phyloP scores from a whole-genome alignment of 768 basidiomycete species.

The Trametes cinnabarina region DNA sequence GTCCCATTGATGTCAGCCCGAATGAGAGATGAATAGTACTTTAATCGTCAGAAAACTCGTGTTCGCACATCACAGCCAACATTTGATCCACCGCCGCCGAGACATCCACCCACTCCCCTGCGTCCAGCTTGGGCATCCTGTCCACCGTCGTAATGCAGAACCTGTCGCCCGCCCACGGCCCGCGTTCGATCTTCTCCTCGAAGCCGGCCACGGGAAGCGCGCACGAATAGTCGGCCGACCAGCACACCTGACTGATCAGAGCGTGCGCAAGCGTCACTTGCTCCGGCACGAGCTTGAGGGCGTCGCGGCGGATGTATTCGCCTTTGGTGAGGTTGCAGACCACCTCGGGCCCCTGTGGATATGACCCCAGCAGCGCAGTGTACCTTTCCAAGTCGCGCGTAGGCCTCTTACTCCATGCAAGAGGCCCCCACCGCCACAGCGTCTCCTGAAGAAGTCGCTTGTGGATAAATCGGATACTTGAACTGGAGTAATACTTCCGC shows the following conservation, averaged over 20 bases:
- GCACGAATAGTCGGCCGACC: background rate
- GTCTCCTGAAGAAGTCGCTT: too few species aligned
- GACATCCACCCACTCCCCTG: background rate
- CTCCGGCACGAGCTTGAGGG: background rate
- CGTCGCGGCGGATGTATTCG: background rate
- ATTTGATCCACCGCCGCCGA: background rate
- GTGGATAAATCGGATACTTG: too few species aligned
- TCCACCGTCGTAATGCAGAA: background rate
- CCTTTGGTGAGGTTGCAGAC: background rate
- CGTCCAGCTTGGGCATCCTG: background rate
- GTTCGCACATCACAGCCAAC: background rate
- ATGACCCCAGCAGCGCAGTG: background rate
- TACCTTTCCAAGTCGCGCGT: too few species aligned
- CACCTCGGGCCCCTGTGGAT: background rate
- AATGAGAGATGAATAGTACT: too few species aligned
- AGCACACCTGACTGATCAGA: background rate
- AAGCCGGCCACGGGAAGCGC: too few species aligned
- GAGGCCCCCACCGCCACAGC: too few species aligned
- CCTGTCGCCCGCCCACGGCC: background rate
- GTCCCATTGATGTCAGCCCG: too few species aligned
- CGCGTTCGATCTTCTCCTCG: background rate
- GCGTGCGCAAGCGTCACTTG: background rate
- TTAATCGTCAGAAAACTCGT: too few species aligned
- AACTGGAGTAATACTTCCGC: too few species aligned
- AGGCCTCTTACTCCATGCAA: too few species aligned